Evolutionary conservation across 1,139 yeast species (phyloP).

Genomic region (Yamadazyma friedrichii): DNA sequence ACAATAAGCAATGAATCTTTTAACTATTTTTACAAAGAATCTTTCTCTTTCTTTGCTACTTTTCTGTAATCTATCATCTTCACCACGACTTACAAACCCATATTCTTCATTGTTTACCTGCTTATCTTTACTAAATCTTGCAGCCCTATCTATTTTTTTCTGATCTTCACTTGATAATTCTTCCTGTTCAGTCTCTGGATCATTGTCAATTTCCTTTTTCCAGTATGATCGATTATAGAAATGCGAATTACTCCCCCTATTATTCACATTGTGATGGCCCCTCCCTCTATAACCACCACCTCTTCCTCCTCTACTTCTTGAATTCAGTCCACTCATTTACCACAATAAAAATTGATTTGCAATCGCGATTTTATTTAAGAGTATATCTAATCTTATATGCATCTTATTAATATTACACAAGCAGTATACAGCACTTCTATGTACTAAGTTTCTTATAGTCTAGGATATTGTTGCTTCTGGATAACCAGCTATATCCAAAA

Average conservation of each 20-base stretch:
- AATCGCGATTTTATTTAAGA: slow-evolving; percentile 2
- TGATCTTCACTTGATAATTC: slow-evolving; percentile 4
- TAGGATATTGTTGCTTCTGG: slow-evolving; percentile 1
- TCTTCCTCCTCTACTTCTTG: background rate
- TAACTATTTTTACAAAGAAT: slow-evolving; percentile 37
- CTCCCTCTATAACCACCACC: slow-evolving; percentile 1
- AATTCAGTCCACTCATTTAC: background rate
- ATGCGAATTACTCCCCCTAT: background rate
- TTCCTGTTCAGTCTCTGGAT: slow-evolving; percentile 5
- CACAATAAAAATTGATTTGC: background rate
- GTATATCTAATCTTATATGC: background rate
- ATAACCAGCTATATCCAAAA: slow-evolving; percentile 16
- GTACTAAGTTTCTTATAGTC: slow-evolving; percentile 8
- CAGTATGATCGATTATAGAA: background rate
- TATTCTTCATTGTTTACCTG: slow-evolving; percentile 18
- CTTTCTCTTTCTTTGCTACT: slow-evolving; percentile 37
- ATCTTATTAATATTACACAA: background rate
- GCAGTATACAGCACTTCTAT: slow-evolving; percentile 1
- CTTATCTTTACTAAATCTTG: slow-evolving; percentile 15
- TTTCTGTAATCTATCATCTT: slow-evolving; percentile 48
- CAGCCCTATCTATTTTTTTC: slow-evolving; percentile 16
- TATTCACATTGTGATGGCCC: background rate
- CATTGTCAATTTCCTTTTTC: background rate
- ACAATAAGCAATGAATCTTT: slow-evolving; percentile 28
- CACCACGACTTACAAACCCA: slow-evolving; percentile 62